A percentile compares a stretch with the other conserved stretches of the same genome.
phyloP scores from a whole-genome alignment of 202 grass and related monocot species.

The Carex arenaria region DNA sequence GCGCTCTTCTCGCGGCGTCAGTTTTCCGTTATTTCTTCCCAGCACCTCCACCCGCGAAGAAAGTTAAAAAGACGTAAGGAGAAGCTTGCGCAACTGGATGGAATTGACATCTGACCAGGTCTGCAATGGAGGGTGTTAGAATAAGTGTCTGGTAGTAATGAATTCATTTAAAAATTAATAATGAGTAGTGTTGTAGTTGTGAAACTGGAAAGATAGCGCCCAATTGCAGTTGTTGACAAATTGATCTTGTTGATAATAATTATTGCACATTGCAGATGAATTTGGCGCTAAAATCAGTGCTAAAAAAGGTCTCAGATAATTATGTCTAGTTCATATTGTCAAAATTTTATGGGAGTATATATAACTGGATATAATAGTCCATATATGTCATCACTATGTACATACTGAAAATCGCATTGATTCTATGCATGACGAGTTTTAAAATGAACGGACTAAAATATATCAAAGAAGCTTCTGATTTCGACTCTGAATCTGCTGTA shows the following conservation, averaged over 20 bases:
- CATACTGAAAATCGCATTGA: background rate
- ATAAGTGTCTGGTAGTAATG: background rate
- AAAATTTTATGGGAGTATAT: background rate
- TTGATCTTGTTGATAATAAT: background rate
- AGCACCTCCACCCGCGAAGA: conserved; percentile 7
- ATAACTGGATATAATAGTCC: background rate
- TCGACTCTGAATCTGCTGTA: too few species aligned
- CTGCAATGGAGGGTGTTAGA: background rate
- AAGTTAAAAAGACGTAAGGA: conserved; percentile 52
- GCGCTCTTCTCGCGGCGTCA: conserved; percentile 68
- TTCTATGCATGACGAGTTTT: background rate
- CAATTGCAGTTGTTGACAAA: background rate
- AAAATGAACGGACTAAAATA: background rate
- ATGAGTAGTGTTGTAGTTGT: conserved; percentile 6
- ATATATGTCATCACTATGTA: background rate
- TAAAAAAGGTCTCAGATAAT: background rate
- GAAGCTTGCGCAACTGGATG: background rate
- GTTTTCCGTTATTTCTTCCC: conserved; percentile 64
- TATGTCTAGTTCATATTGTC: background rate
- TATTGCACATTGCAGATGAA: background rate
- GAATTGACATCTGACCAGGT: background rate
- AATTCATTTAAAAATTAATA: background rate
- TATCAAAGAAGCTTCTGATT: background rate
- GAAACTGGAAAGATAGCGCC: background rate
- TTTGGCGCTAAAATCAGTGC: background rate